These are phyloP conservation scores for Cucumis sativus DNA, from an alignment of 306 rosid species.

Conservation along the genomic window DNA sequence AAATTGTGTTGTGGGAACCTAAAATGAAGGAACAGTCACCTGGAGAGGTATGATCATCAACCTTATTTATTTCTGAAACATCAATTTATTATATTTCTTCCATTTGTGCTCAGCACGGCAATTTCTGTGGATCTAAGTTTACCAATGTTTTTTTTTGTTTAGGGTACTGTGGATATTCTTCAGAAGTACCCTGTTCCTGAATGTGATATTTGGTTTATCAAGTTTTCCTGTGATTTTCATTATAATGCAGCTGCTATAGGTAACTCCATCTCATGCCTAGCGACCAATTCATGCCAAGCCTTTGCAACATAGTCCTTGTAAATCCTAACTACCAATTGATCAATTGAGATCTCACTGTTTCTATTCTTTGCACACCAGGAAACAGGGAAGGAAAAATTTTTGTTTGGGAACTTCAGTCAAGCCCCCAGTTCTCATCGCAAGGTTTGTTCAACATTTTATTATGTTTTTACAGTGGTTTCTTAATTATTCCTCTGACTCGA, in stretches of 20 bases:
- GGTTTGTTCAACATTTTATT: slow-evolving; percentile 24
- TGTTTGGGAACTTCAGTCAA: slow-evolving; percentile 92
- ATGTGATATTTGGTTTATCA: slow-evolving; percentile 97
- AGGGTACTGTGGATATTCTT: slow-evolving; percentile 85
- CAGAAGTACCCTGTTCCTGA: slow-evolving; percentile 95
- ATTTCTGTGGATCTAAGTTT: background rate
- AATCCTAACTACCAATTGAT: background rate
- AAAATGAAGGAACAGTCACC: slow-evolving; percentile 87
- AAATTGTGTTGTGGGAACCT: slow-evolving; percentile 92
- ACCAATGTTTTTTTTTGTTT: slow-evolving; percentile 11
- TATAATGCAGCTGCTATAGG: slow-evolving; percentile 72
- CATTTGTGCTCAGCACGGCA: background rate
- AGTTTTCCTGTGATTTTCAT: slow-evolving; percentile 89
- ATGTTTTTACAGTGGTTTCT: background rate
- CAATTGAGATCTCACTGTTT: background rate
- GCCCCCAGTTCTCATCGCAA: slow-evolving; percentile 81
- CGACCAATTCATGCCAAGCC: background rate
- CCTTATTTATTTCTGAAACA: background rate
- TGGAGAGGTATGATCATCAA: slow-evolving; percentile 59
- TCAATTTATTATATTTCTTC: background rate
- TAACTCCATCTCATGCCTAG: slow-evolving; percentile 8
- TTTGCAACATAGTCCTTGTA: background rate
- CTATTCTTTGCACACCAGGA: slow-evolving; percentile 28
- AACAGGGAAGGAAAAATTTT: slow-evolving; percentile 81
- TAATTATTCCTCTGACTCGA: background rate